Conservation (phyloP, 108 stramenopile species). For the Skeletonema tropicum region DNA sequence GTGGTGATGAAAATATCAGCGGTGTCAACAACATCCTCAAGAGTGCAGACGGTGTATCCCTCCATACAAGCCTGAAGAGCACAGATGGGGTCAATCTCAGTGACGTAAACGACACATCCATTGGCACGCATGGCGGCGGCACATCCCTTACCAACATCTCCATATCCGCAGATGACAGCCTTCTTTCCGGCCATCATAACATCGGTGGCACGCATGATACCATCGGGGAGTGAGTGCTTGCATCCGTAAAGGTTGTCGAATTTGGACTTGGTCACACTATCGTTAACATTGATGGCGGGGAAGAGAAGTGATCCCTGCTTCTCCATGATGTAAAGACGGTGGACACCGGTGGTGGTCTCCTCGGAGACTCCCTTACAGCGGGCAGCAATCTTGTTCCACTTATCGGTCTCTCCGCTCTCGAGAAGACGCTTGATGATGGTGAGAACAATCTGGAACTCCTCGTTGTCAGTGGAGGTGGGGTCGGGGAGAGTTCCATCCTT, state of each 20-base stretch:
- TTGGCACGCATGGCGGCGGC: slow-evolving; percentile 98
- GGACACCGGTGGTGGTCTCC: slow-evolving; percentile 99
- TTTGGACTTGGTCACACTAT: slow-evolving; percentile 99
- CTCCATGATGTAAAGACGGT: slow-evolving; percentile 99
- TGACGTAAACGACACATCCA: slow-evolving; percentile 97
- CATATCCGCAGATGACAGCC: slow-evolving; percentile 99
- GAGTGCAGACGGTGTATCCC: slow-evolving; percentile 95
- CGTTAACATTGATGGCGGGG: slow-evolving; percentile 99
- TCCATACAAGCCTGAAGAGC: slow-evolving; percentile 99
- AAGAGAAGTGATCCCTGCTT: slow-evolving; percentile 96
- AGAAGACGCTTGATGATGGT: slow-evolving; percentile 97
- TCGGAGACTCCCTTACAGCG: slow-evolving; percentile 98
- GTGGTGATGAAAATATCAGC: slow-evolving; percentile 99
- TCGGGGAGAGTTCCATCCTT: slow-evolving; percentile 98
- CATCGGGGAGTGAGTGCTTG: slow-evolving; percentile 99
- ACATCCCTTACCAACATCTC: slow-evolving; percentile 99
- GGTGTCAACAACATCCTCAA: slow-evolving; percentile 83
- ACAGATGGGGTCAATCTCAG: slow-evolving; percentile 99
- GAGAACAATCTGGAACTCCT: slow-evolving; percentile 99
- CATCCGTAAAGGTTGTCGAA: slow-evolving; percentile 99
- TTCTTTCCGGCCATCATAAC: slow-evolving; percentile 99
- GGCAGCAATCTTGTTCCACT: slow-evolving; percentile 97
- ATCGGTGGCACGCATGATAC: slow-evolving; percentile 99
- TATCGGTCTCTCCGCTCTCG: slow-evolving; percentile 92
- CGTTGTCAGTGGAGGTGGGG: slow-evolving; percentile 97